A percentile compares a stretch with the other conserved stretches of the same genome.
Evolutionary conservation across 768 basidiomycete species (phyloP).

Genomic region (Amanita fuliginea): DNA sequence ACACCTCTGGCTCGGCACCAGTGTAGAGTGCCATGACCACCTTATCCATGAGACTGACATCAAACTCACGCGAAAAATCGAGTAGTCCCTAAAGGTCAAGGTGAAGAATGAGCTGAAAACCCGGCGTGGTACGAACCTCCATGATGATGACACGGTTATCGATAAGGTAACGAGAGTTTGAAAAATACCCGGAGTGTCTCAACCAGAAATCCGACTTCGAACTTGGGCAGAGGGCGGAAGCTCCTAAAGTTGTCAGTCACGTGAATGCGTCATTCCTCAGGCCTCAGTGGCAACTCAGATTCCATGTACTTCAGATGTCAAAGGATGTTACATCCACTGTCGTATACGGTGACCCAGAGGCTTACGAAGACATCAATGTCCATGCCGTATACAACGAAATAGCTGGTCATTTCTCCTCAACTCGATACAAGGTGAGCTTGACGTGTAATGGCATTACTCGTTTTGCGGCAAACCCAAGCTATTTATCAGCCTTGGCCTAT

Average conservation of each 20-base stretch:
- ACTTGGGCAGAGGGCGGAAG: slow-evolving; percentile 36
- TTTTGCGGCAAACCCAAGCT: not conserved
- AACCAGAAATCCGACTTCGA: slow-evolving; percentile 13
- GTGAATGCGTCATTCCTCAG: slow-evolving; percentile 17
- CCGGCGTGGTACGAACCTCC: slow-evolving; percentile 29
- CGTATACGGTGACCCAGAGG: slow-evolving; percentile 37
- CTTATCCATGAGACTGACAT: slow-evolving; percentile 86
- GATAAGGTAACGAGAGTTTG: slow-evolving; percentile 11
- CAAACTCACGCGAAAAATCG: slow-evolving; percentile 90
- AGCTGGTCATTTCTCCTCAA: slow-evolving; percentile 79
- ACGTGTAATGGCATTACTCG: not conserved
- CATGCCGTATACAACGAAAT: slow-evolving; percentile 81
- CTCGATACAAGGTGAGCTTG: slow-evolving; percentile 66
- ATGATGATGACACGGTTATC: slow-evolving; percentile 19
- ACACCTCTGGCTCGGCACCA: slow-evolving; percentile 73
- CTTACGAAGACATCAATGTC: slow-evolving; percentile 67
- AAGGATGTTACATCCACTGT: not conserved
- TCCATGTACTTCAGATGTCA: not conserved
- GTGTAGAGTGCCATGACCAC: slow-evolving; percentile 91
- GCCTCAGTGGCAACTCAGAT: too few species aligned
- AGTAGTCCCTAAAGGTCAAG: slow-evolving; percentile 57
- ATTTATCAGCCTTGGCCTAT: slow-evolving; percentile 73
- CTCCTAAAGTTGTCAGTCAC: slow-evolving; percentile 18
- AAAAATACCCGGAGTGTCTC: slow-evolving; percentile 10
- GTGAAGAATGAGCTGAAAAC: slow-evolving; percentile 12